Base-by-base conservation (phyloP, 139 green algal species). In the Chlamydomonas incerta region DNA sequence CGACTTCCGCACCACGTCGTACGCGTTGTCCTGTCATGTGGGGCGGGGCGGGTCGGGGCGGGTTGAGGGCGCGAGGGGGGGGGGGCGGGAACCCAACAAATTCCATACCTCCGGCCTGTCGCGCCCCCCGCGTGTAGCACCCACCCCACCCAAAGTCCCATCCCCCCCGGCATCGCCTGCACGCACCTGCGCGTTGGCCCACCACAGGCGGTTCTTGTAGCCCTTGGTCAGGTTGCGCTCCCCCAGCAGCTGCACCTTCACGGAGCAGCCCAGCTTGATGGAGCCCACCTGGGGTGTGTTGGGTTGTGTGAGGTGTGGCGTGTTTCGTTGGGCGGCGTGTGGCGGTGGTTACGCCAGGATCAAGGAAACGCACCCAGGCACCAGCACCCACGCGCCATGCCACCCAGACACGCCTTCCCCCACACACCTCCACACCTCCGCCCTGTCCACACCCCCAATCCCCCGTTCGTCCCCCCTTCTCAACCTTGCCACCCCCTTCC, bases 131-230 rank as follows among this genome's bases (percentile, higher is more conserved):
- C n/a, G n/a, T n/a, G n/a, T n/a, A 11, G 11, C 52, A 58, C 52
- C 13, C 15, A 15, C 52, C 52, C 52, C 52, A 58, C 52, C 13
- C 52, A 11, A 15, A 11, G 13, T 2, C 8, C 55, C 11, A 23
- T 10, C 55, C 55, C 55, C 60, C n/a, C 29, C 29, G 1, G 6
- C 5, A 29, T 2, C 63, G 41, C 29, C 9, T 29, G 1, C 63
- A 70, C 63, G 1, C 77, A 83, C 77, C 77, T 83, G 63, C 15
- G 77, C 77, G 46, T 74, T 74, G 60, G 71, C 10, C 77, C 77
- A 83, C 77, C 63, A 74, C 41, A 83, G 20, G 3, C 77, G 63
- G 29, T 83, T 83, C 77, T 83, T 83, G 77, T 74, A 83, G 5
- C 77, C 77, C 77, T 83, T 83, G 3, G 77, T 83, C 11, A 83